Percentiles rank a stretch among this genome's conserved stretches.
Conservation (phyloP, 139 green algal genomes). For the Yamagishiella unicocca region DNA sequence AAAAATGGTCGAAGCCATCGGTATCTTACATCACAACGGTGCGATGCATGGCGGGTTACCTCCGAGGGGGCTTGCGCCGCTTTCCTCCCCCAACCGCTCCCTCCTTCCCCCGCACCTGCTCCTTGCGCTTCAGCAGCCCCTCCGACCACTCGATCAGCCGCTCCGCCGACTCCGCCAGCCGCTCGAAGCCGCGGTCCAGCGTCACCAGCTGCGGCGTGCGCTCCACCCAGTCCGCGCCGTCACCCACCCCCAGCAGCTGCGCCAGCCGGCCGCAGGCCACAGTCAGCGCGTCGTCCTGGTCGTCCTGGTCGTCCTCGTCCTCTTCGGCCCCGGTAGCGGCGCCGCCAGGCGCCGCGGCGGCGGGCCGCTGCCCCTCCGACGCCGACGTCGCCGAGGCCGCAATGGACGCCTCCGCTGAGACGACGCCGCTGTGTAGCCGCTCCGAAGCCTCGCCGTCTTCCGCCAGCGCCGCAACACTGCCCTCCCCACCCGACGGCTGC, state of each 20-base stretch:
- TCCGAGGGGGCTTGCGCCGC: neutral
- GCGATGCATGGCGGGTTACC: too few relatives aligned
- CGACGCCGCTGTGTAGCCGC: neutral
- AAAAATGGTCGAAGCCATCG: too few relatives aligned
- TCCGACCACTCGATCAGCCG: slow-evolving; percentile 39
- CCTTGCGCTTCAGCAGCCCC: slow-evolving; percentile 29
- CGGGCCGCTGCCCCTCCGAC: too few relatives aligned
- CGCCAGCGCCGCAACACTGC: neutral
- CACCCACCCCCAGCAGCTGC: slow-evolving; percentile 7
- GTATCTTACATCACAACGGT: too few relatives aligned
- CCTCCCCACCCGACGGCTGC: too few relatives aligned
- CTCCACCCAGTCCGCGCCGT: neutral
- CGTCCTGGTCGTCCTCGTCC: neutral
- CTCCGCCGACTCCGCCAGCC: slow-evolving; percentile 34
- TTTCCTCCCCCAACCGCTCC: neutral
- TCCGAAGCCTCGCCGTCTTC: neutral
- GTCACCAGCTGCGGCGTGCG: slow-evolving; percentile 3
- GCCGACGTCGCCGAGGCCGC: too few relatives aligned
- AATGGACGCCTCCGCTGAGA: neutral
- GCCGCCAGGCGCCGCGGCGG: too few relatives aligned
- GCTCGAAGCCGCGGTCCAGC: slow-evolving; percentile 27
- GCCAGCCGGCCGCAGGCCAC: slow-evolving; percentile 22
- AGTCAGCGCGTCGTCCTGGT: neutral
- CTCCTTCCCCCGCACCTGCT: slow-evolving; percentile 18
- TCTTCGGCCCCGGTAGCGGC: neutral